Evolutionary conservation across 1,139 yeast species (phyloP), one percentile per base, ranked within the genome.

Genomic region (Debaryomycetaceae sp.): DNA sequence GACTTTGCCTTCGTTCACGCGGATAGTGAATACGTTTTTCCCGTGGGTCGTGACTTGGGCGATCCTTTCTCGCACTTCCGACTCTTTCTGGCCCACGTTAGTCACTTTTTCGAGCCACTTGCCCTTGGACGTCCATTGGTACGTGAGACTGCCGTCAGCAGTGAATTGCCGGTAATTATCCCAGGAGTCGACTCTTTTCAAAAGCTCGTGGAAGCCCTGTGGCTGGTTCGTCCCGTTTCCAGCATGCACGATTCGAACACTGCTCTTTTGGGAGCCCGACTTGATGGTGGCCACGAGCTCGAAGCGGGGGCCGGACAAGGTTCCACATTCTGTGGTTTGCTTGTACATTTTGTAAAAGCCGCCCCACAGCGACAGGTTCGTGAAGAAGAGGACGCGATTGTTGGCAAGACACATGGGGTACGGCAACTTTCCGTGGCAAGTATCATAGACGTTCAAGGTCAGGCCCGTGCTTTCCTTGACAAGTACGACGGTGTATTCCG

Each of bases 51-150:
- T 47, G 8, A 68, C 77, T 39, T 61, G 61, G 7, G 72, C 81
- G 11, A 74, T 66, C 30, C 80, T 55, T 45, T 73, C 77, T 28
- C 80, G 57, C 13, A 74, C 61, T 46, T 75, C 82, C 16, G 74
- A 64, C 37, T 73, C 79, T 47, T 68, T 70, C 42, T 73, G 75
- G 11, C 80, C 80, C 15, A 66, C 44, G 40, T 73, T 72, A 30
- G 51, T 55, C 10, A 74, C 77, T 35, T 58, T 59, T 44, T 76
- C 82, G 36, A 76, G 51, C 51, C 61, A 70, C 37, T 61, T 68
- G 8, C 78, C 80, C 33, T 61, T 57, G 25, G 66, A 64, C 3
- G 81, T 72, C 82, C 82, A 75, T 42, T 75, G 82, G 41, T 72
- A 75, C 7, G 7, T 13, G 6, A 13, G 12, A 18, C 20, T 10